Evolutionary conservation across 768 basidiomycete species (phyloP), one percentile per base, ranked within the genome.

Genomic region (Russula dissimulans): DNA sequence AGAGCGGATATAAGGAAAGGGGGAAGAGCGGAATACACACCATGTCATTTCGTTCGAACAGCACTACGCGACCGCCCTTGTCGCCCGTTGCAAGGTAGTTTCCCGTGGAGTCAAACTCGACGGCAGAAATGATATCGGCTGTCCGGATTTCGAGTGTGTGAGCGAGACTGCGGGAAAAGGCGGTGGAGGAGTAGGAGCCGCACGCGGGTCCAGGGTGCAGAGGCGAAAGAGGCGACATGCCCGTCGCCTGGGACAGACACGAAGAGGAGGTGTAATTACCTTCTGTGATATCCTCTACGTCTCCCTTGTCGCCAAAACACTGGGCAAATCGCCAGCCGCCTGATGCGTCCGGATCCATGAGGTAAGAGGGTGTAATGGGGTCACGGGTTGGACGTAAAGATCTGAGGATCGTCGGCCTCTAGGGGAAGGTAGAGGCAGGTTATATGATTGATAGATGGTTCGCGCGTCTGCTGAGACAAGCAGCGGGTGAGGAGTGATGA

Each of bases 91-190:
- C 97, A 67, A 99, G 91, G 73, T 99, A 99, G 73, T 97, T 97
- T 54, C 97, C 97, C 54, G 97, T 97, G 60, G 97, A 95, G 75
- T 98, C 97, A 71, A 98, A 99, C 79, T 99, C 97, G 72, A 98
- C 97, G 62, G 95, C 97, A 52, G 97, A 98, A 75, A 99, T 99
- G 80, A 99, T 98, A 81, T 99, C 97, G 79, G 97, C 94, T 97
- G 62, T 63, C 54, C 49, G 42, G 29, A 44, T 55, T 55, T 48
- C 47, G 52, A 56, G 60, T 17, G 32, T 18, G 46, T 54, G 42
- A 54, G 54, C 32, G 41, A 57, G 50, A 14, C 29, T 46, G 56
- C 62, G 47, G 45, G 56, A 55, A 64, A 26, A 26, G 22, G 22
- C 22, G 22, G 54, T 56, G 48, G 10, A n/a, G 34, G 34, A 6